Evolutionary conservation across 768 basidiomycete species (phyloP).

Genomic region (Boletus subcaerulescens): DNA sequence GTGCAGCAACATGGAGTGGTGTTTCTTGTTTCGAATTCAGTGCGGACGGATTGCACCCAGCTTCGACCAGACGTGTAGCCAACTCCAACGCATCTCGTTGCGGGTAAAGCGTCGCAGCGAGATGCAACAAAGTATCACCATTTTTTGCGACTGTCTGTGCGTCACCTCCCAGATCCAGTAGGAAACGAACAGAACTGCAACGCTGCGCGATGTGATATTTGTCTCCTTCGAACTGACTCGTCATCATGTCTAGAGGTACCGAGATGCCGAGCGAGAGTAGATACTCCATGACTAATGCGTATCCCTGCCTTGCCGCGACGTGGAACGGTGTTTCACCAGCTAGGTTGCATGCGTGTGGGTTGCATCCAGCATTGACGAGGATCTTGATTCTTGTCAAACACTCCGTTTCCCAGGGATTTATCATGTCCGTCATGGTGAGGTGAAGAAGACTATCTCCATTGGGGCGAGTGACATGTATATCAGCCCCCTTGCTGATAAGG

Average conservation of each 20-base stretch:
- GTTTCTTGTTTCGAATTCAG: background rate
- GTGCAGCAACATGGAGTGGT: background rate
- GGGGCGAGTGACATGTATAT: background rate
- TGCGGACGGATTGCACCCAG: background rate
- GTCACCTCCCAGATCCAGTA: background rate
- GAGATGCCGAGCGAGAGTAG: background rate
- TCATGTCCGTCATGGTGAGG: background rate
- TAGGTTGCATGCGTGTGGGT: background rate
- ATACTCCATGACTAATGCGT: background rate
- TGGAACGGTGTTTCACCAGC: background rate
- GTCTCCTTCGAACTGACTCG: too few relatives aligned
- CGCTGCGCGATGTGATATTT: too few relatives aligned
- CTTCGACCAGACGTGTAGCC: background rate
- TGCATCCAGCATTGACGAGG: background rate
- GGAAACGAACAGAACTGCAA: background rate
- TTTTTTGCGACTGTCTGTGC: background rate
- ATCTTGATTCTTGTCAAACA: background rate
- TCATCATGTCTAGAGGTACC: background rate
- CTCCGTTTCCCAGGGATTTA: background rate
- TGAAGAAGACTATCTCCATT: slow-evolving; percentile 1
- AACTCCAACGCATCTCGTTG: background rate
- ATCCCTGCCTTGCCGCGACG: background rate
- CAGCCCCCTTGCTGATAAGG: slow-evolving; percentile 1
- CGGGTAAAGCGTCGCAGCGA: background rate
- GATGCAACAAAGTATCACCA: background rate